These are phyloP conservation scores for Colletotrichum ledebouriae DNA, from an alignment of 2,329 filamentous ascomycete species.

Conservation along the genomic window DNA sequence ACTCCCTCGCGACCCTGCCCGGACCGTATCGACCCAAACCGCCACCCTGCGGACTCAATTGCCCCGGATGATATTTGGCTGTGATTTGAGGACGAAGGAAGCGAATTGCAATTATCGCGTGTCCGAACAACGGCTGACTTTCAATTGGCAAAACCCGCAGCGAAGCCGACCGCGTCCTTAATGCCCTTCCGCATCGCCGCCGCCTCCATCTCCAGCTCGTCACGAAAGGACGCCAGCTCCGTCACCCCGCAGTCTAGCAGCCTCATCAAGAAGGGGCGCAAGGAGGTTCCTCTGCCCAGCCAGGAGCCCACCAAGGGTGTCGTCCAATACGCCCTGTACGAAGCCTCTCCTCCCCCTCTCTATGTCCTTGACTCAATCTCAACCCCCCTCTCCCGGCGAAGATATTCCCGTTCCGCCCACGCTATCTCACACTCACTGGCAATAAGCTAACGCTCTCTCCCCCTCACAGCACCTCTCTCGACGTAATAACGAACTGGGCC, in stretches of 20 bases:
- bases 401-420: not conserved
- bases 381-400: not conserved
- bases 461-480: constrained; percentile 75
- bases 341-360: constrained; percentile 45
- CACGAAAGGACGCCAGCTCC: constrained; percentile 73
- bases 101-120: too few relatives aligned
- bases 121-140: constrained; percentile 42
- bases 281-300: constrained; percentile 82
- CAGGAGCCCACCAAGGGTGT: constrained; percentile 84
- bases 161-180: constrained; percentile 74
- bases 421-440: not conserved
- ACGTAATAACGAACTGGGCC: constrained; percentile 86
- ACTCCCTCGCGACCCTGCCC: constrained; percentile 20
- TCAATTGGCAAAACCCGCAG: constrained; percentile 55
- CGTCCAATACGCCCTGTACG: constrained; percentile 89
- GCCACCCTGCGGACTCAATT: constrained; percentile 7
- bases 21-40: not conserved
- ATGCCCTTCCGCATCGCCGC: constrained; percentile 74
- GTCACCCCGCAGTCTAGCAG: constrained; percentile 64
- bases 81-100: too few relatives aligned
- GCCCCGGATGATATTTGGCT: not conserved
- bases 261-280: constrained; percentile 68
- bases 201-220: constrained; percentile 75
- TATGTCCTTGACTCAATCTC: not conserved
- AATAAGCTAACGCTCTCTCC: not conserved